Percentiles rank a stretch among this genome's conserved stretches.
Conservation (phyloP, 2,329 filamentous ascomycete genomes). For the Aspergillus phoenicis region DNA sequence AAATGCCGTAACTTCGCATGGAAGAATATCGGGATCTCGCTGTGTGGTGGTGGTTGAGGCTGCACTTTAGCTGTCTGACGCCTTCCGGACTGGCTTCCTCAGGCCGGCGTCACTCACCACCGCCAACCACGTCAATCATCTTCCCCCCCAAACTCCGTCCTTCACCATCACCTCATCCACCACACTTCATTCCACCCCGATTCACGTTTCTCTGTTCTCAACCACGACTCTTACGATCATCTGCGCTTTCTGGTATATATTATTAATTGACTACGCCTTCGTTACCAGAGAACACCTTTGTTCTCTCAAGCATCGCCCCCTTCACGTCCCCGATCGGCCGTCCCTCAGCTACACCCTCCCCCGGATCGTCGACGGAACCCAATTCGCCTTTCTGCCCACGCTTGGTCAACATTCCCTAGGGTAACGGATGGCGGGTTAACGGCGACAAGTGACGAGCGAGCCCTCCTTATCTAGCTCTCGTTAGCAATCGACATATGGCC, state of each 20-base stretch:
- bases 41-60: conserved; percentile 7
- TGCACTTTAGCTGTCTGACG: conserved; percentile 40
- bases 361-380: conserved; percentile 16
- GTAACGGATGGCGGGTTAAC: conserved; percentile 49
- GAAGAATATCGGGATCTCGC: too few relatives aligned
- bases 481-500: conserved; percentile 49
- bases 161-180: conserved; percentile 17
- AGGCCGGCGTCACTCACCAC: conserved; percentile 33
- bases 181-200: conserved; percentile 4
- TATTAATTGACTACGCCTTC: background rate
- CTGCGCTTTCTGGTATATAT: background rate
- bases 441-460: conserved; percentile 36
- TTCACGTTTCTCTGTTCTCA: conserved; percentile 1
- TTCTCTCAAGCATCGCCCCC: background rate
- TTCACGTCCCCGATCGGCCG: conserved; percentile 10
- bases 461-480: conserved; percentile 33
- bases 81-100: conserved; percentile 35
- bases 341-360: conserved; percentile 14
- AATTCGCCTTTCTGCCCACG: conserved; percentile 26
- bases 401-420: conserved; percentile 17
- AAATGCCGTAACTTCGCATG: too few relatives aligned
- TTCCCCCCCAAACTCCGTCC: conserved; percentile 20
- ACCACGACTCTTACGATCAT: conserved; percentile 10
- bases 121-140: conserved; percentile 30
- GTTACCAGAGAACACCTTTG: conserved; percentile 7